Evolutionary conservation across 306 rosid species (phyloP).

Genomic region (Trifolium repens): DNA sequence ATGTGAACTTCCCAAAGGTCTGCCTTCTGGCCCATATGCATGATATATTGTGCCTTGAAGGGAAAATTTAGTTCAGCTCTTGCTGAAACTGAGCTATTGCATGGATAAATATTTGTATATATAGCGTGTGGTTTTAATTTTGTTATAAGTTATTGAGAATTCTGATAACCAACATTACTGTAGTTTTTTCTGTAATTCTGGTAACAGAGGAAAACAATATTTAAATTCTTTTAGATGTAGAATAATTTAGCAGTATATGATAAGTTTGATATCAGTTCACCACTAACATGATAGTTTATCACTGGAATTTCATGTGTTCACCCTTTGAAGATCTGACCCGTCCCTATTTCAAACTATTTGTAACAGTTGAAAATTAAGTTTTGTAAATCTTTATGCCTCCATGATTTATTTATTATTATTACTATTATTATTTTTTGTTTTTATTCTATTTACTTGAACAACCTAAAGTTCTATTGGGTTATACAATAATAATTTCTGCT

Average conservation of each 20-base stretch:
- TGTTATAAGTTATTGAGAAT: background rate
- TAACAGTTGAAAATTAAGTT: slow-evolving; percentile 7
- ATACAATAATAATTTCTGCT: background rate
- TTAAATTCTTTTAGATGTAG: background rate
- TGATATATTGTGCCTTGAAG: slow-evolving; percentile 14
- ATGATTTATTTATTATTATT: background rate
- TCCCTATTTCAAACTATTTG: slow-evolving; percentile 1
- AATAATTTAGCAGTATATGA: slow-evolving; percentile 1
- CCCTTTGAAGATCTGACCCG: slow-evolving; percentile 24
- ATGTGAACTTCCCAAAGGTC: slow-evolving; percentile 83
- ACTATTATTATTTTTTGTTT: background rate
- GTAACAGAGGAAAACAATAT: background rate
- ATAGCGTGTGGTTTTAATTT: background rate
- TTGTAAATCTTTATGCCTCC: slow-evolving; percentile 8
- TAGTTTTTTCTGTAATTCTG: slow-evolving; percentile 7
- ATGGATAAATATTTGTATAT: slow-evolving; percentile 24
- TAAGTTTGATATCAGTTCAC: slow-evolving; percentile 12
- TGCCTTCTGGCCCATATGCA: background rate
- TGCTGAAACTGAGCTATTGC: slow-evolving; percentile 5
- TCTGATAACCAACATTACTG: slow-evolving; percentile 5
- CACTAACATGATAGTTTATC: background rate
- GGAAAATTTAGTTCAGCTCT: background rate
- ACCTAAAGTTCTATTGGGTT: background rate
- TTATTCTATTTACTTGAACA: background rate
- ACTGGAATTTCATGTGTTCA: slow-evolving; percentile 22